Evolutionary conservation across 345 rosid species (phyloP).

Genomic region (Mallotus nudiflorus): DNA sequence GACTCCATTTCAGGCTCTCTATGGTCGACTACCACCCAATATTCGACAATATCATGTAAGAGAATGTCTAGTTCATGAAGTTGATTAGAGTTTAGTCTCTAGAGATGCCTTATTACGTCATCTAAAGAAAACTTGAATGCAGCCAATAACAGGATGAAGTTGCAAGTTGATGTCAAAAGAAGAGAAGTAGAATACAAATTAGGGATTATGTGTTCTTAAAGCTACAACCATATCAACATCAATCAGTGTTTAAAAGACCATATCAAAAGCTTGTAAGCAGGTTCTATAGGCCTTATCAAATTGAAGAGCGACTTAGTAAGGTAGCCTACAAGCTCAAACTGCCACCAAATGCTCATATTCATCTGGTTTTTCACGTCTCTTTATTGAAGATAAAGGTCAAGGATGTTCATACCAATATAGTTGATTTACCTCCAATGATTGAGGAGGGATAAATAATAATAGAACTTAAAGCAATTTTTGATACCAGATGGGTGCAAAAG

Average conservation of each 20-base stretch:
- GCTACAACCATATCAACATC: background rate
- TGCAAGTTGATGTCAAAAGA: background rate
- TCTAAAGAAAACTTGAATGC: background rate
- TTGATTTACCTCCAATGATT: background rate
- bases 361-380: background rate
- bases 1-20: background rate
- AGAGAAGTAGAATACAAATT: background rate
- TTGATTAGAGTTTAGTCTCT: background rate
- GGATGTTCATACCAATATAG: background rate
- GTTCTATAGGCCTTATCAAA: background rate
- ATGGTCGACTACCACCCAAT: background rate
- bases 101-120: background rate
- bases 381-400: too few relatives aligned
- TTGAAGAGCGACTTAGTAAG: background rate
- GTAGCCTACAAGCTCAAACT: background rate
- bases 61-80: background rate
- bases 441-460: fast-evolving
- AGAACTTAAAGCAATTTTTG: background rate
- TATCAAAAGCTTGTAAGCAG: background rate
- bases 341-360: background rate
- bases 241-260: background rate
- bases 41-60: background rate
- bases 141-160: background rate
- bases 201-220: background rate
- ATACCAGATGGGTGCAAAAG: background rate